Evolutionary conservation across 345 rosid species (phyloP), one percentile per base, ranked within the genome.

Genomic region (Pistacia atlantica): DNA sequence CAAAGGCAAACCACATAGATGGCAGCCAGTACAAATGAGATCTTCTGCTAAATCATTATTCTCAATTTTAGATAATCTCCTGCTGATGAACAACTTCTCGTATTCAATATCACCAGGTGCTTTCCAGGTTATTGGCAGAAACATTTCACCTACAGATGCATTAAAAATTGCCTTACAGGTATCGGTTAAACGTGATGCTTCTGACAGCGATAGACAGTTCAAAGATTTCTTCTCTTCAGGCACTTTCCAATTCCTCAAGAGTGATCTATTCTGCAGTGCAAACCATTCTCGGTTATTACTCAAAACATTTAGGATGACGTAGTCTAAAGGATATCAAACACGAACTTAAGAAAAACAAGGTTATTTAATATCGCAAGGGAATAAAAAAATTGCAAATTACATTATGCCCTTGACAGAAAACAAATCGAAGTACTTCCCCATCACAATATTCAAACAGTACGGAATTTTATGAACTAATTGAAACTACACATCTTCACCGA

Each of bases 211-310:
- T 25, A 64, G 46, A 67, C 83, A 68, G n/a, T 83, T 76, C 73
- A 35, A 68, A 13, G 81, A 58, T 67, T 81, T 85, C 55, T 51
- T 75, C 42, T 75, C 88, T 80, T 88, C 80, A 9, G 65, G 75
- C 59, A 87, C 81, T 75, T 83, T 88, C 93, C 91, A 88, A 81
- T 90, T 90, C 76, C 86, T 82, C 71, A 77, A 60, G 11, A 79
- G 80, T 75, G 73, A 78, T 74, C 66, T 70, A 67, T 31, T 75
- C 83, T 79, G 82, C 79, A 28, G 64, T 33, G 37, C 54, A 69
- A 62, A 49, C 20, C 64, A 38, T 64, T 79, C 63, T 35, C 51
- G 61, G 22, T 58, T 16, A 65, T 71, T 67, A 56, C 25, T 42
- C 68, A 1, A 63, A 73, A 55, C 16, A 22, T 11, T 68, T 38